Conservation (phyloP, 2,329 filamentous ascomycete genomes). For the Zymoseptoria passerinii region DNA sequence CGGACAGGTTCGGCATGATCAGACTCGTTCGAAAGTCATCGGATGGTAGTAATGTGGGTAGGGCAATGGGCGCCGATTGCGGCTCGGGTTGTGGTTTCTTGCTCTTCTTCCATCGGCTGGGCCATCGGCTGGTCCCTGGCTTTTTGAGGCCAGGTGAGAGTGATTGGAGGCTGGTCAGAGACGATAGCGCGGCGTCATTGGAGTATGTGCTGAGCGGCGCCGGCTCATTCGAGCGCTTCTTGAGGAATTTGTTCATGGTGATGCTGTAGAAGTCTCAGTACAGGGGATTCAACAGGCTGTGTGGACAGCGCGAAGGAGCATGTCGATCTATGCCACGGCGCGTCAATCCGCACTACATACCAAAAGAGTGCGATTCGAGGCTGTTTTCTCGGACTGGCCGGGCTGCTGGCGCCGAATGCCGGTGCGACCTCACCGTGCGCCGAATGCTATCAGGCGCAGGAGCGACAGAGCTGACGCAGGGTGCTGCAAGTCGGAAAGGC, state of each 20-base stretch:
- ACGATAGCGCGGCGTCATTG: conserved; percentile 15
- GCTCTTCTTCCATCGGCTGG: conserved; percentile 36
- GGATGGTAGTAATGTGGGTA: conserved; percentile 66
- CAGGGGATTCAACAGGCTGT: not conserved
- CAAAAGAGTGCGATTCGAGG: conserved; percentile 8
- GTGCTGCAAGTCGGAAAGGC: not conserved
- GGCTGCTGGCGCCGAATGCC: conserved; percentile 4
- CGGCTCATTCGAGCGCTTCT: conserved; percentile 58
- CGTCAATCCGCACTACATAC: conserved; percentile 2
- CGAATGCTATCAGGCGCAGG: not conserved
- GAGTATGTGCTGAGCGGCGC: conserved; percentile 29
- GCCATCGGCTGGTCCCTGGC: conserved; percentile 29
- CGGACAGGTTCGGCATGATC: conserved; percentile 88
- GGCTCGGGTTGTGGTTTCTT: conserved; percentile 46
- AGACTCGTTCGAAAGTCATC: conserved; percentile 95
- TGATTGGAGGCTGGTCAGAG: conserved; percentile 7
- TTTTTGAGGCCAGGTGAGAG: conserved; percentile 25
- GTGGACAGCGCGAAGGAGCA: not conserved
- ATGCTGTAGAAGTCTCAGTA: conserved; percentile 18
- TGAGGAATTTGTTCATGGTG: conserved; percentile 69
- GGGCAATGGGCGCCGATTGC: conserved; percentile 58
- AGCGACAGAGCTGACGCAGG: not conserved
- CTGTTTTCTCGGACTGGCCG: conserved; percentile 4
- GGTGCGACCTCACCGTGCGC: conserved; percentile 5
- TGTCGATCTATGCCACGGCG: not conserved